Evolutionary conservation across 2,329 filamentous ascomycete species (phyloP).

Genomic region (Fusarium xyrophilum): DNA sequence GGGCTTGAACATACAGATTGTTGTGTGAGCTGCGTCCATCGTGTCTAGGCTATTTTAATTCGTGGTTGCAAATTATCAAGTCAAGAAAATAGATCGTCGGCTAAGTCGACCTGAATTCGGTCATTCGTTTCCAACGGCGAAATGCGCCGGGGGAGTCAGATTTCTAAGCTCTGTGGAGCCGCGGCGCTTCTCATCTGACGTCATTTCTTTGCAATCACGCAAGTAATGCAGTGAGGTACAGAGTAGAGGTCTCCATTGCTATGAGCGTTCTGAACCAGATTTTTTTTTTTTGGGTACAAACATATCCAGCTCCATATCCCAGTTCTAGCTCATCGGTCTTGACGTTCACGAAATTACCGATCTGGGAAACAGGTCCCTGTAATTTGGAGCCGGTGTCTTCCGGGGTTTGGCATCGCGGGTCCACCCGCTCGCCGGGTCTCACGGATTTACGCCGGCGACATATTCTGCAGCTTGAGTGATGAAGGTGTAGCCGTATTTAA

Average conservation of each 20-base stretch:
- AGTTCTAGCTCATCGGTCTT: neutral
- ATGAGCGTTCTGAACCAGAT: neutral
- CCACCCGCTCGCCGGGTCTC: slow-evolving; percentile 2
- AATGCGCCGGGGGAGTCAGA: slow-evolving; percentile 30
- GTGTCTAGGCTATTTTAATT: slow-evolving; percentile 19
- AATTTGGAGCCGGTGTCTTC: slow-evolving; percentile 14
- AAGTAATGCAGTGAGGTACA: neutral
- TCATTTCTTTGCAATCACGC: slow-evolving; percentile 29
- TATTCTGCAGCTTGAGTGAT: neutral
- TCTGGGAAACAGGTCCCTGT: slow-evolving; percentile 13
- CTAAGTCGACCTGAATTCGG: slow-evolving; percentile 15
- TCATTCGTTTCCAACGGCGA: slow-evolving; percentile 38
- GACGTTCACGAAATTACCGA: neutral
- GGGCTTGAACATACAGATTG: slow-evolving; percentile 36
- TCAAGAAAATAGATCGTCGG: slow-evolving; percentile 15
- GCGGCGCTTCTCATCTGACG: slow-evolving; percentile 36
- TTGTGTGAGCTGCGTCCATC: slow-evolving; percentile 44
- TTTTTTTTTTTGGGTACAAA: too few species aligned
- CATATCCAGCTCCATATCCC: neutral
- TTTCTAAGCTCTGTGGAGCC: slow-evolving; percentile 44
- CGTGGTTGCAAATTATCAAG: slow-evolving; percentile 32
- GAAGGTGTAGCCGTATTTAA: neutral
- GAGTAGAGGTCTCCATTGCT: neutral
- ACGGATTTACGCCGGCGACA: slow-evolving; percentile 20
- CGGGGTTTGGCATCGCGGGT: slow-evolving; percentile 3